Conservation (phyloP, 345 rosid species). For the Moricandia arvensis region DNA sequence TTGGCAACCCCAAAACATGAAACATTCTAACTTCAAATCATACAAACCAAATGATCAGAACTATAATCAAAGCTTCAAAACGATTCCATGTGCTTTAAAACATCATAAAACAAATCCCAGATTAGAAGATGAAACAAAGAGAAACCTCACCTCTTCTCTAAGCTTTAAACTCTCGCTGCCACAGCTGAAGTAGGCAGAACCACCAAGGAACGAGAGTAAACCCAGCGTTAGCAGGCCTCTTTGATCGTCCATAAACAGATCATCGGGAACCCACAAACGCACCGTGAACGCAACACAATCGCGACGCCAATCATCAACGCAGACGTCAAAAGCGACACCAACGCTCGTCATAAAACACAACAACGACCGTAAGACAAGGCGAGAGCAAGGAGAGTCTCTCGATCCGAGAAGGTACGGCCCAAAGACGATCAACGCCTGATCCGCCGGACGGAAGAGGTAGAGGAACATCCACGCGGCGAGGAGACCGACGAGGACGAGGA, state of each 20-base stretch:
- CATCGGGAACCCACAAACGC: constrained; percentile 89
- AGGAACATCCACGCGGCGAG: constrained; percentile 62
- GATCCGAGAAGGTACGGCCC: constrained; percentile 82
- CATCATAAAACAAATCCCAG: not conserved
- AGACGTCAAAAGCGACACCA: constrained; percentile 69
- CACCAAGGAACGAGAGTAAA: constrained; percentile 74
- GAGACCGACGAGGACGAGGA: constrained; percentile 63
- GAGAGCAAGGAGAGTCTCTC: constrained; percentile 63
- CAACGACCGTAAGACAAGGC: constrained; percentile 54
- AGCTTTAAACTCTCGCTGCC: constrained; percentile 45
- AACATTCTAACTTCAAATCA: not conserved
- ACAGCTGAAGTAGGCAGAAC: constrained; percentile 53
- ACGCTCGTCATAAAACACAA: constrained; percentile 76
- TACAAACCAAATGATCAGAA: not conserved
- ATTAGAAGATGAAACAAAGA: not conserved
- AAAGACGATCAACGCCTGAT: constrained; percentile 61
- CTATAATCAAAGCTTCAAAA: not conserved
- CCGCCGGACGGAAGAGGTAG: constrained; percentile 74
- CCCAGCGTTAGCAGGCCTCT: constrained; percentile 60
- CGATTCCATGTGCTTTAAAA: not conserved
- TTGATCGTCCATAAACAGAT: constrained; percentile 80
- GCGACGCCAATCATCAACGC: constrained; percentile 69
- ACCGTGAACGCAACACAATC: constrained; percentile 70
- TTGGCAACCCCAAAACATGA: not conserved
- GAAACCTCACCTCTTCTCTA: not conserved